Conservation (phyloP, 2,329 filamentous ascomycete species). For the Penicillium italicum region DNA sequence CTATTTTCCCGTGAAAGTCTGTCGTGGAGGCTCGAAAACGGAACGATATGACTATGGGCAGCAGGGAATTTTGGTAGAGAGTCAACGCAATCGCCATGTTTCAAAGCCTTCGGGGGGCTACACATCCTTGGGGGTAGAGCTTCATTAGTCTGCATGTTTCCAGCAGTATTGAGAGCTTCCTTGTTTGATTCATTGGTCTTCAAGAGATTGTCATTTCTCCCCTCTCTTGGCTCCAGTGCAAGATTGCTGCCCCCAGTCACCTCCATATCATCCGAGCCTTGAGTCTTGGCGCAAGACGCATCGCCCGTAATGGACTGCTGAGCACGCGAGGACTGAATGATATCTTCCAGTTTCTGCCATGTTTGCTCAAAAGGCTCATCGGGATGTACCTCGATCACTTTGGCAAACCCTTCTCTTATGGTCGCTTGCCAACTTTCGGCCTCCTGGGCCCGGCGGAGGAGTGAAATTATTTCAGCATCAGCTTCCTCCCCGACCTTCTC, state of each 20-base stretch:
- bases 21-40: slow-evolving; percentile 32
- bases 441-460: slow-evolving; percentile 26
- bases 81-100: background rate
- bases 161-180: background rate
- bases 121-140: background rate
- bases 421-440: slow-evolving; percentile 24
- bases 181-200: background rate
- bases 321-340: slow-evolving; percentile 8
- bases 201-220: background rate
- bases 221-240: background rate
- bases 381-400: slow-evolving; percentile 12
- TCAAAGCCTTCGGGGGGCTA: background rate
- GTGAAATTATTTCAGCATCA: slow-evolving; percentile 24
- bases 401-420: slow-evolving; percentile 20
- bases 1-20: slow-evolving; percentile 17
- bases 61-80: slow-evolving; percentile 3
- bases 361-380: slow-evolving; percentile 18
- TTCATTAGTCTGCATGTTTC: background rate
- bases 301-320: background rate
- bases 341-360: slow-evolving; percentile 20
- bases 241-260: background rate
- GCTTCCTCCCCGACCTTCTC: slow-evolving; percentile 21
- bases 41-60: slow-evolving; percentile 24
- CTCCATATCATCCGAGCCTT: background rate
- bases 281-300: background rate